Evolutionary conservation across 139 green algal species (phyloP).

Genomic region (Chlamydomonas sphaeroides): DNA sequence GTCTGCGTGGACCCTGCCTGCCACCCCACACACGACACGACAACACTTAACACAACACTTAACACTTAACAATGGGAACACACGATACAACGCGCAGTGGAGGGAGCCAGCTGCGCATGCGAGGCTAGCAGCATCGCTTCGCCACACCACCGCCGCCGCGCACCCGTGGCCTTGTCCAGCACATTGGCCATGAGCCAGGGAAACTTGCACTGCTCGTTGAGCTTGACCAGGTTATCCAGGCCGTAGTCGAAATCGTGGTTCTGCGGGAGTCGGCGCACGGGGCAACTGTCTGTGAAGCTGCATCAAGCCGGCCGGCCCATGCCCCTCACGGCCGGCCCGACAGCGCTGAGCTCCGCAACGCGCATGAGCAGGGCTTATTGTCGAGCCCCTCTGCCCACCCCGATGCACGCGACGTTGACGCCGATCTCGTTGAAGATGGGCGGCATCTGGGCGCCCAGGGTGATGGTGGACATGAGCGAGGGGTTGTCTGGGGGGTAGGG

Average conservation of each 20-base stretch:
- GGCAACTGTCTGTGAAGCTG: too few species aligned
- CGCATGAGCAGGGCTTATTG: too few species aligned
- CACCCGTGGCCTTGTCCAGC: conserved; percentile 63
- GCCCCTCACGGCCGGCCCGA: too few species aligned
- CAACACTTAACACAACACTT: too few species aligned
- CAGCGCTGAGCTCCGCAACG: too few species aligned
- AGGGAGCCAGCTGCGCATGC: too few species aligned
- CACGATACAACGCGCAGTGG: too few species aligned
- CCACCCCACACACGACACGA: too few species aligned
- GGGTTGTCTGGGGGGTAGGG: conserved; percentile 67
- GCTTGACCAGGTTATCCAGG: conserved; percentile 53
- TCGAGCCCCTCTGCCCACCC: conserved; percentile 16
- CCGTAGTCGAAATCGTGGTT: conserved; percentile 75
- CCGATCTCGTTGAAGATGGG: conserved; percentile 74
- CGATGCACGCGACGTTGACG: conserved; percentile 63
- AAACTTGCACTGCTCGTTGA: conserved; percentile 72
- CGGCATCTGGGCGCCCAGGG: conserved; percentile 78
- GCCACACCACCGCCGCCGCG: background rate
- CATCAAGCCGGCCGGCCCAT: too few species aligned
- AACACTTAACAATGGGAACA: too few species aligned
- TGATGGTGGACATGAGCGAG: conserved; percentile 75
- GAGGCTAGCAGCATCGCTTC: too few species aligned
- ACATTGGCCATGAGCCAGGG: conserved; percentile 85
- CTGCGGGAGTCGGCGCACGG: background rate
- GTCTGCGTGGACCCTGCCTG: too few species aligned